Base-by-base conservation (phyloP, 1,139 yeast genomes). In the Kurtzmaniella quercitrusa region DNA sequence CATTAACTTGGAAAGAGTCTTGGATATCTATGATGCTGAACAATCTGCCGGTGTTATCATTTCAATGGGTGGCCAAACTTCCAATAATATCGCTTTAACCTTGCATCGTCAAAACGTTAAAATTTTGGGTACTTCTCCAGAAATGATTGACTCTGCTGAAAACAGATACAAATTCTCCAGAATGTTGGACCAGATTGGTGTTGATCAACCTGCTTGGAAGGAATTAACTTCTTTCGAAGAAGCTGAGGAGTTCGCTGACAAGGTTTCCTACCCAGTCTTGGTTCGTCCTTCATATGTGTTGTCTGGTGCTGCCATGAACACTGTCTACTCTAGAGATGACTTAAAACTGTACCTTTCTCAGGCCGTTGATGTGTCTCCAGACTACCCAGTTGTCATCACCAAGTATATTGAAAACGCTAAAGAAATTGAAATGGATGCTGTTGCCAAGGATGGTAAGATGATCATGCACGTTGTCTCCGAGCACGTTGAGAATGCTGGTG, bases 161-260 rank as follows among this genome's bases (percentile, higher is more conserved):
- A 91, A 93, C 70, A 82, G 98, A 73, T 91, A 90, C 79, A 94
- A 93, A 73, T 93, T 93, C 75, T 89, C 97, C 42, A 87, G 97
- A 72, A 91, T 93, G 94, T 79, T 93, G 73, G 98, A 93, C 68
- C 81, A 81, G 58, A 93, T 93, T 59, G 97, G 95, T 46, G 98
- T 93, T 53, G 98, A 93, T 70, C 98, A 93, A 71, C 98, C 98
- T 43, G 97, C 97, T 41, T 93, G 98, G 98, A 93, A 91, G 68
- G 98, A 93, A 70, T 81, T 93, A 58, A 90, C 98, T 36, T 88
- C 97, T 19, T 76, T 90, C 50, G 93, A 79, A 39, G 98, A 93
- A 65, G 98, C 98, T 46, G 95, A 89, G 67, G 82, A 73, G 43
- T 93, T 93, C 63, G 98, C 98, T 50, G 85, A 88, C 40, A 82